Evolutionary conservation across 164 flowering plant genomes (phyloP).

Genomic region (Chloranthus sessilifolius): DNA sequence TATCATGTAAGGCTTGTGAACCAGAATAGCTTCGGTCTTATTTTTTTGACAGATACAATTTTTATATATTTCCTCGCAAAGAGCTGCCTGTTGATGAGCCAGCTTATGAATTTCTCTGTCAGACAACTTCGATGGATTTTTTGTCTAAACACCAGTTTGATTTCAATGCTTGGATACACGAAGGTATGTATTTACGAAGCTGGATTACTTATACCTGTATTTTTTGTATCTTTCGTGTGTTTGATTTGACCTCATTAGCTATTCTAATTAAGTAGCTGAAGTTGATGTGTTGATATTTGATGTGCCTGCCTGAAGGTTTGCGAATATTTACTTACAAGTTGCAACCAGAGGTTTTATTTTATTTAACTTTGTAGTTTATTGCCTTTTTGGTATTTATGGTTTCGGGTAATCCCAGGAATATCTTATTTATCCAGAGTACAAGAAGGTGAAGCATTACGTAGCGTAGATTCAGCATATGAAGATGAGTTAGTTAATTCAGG

Average conservation of each 20-base stretch:
- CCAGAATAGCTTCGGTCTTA: background rate
- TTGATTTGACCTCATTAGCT: background rate
- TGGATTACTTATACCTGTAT: background rate
- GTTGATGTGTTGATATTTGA: background rate
- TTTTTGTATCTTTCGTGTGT: background rate
- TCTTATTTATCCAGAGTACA: constrained; percentile 96
- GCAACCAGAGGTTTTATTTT: background rate
- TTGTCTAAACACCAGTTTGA: constrained; percentile 85
- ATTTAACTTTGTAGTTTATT: background rate
- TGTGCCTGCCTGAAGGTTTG: background rate
- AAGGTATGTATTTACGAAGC: constrained; percentile 40
- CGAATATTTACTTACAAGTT: background rate
- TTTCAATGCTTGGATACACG: constrained; percentile 79
- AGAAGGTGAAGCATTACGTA: constrained; percentile 57
- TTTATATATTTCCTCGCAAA: constrained; percentile 84
- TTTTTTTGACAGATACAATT: constrained; percentile 64
- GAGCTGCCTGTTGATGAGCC: constrained; percentile 48
- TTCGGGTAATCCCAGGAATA: constrained; percentile 66
- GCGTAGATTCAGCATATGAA: constrained; percentile 25
- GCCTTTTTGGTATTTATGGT: constrained; percentile 28
- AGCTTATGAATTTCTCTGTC: constrained; percentile 74
- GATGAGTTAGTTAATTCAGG: constrained; percentile 24
- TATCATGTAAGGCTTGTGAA: no score
- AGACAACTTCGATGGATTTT: constrained; percentile 79
- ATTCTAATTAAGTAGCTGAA: background rate